Evolutionary conservation across 768 basidiomycete genomes (phyloP).

Genomic region (Multifurca ochricompacta): DNA sequence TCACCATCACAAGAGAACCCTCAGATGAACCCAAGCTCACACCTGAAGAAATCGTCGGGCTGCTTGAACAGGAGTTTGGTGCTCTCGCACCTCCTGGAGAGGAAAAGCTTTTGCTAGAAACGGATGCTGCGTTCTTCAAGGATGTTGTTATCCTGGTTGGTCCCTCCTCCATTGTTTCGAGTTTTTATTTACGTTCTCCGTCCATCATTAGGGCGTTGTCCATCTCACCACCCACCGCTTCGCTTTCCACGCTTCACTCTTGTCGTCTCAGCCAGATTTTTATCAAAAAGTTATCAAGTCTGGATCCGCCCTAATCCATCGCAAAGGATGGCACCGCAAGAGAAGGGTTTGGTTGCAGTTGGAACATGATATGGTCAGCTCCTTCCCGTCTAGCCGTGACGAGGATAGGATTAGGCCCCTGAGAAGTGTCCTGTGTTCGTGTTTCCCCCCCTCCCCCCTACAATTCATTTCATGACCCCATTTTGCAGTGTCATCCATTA

Average conservation of each 20-base stretch:
- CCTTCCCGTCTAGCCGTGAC: conserved; percentile 47
- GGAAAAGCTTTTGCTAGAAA: conserved; percentile 46
- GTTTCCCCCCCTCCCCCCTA: neutral
- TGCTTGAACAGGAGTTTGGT: conserved; percentile 54
- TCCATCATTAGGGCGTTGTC: conserved; percentile 39
- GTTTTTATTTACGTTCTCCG: conserved; percentile 1
- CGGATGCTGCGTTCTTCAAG: conserved; percentile 42
- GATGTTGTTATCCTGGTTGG: conserved; percentile 44
- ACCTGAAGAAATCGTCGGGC: conserved; percentile 39
- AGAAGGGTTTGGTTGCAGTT: conserved; percentile 56
- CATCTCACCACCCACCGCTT: conserved; percentile 61
- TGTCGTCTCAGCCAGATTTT: conserved; percentile 35
- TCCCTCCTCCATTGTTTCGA: conserved; percentile 11
- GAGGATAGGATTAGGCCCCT: conserved; percentile 48
- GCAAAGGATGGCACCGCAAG: conserved; percentile 38
- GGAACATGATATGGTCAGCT: conserved; percentile 50
- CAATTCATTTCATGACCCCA: neutral
- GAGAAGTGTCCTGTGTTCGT: conserved; percentile 44
- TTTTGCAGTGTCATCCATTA: conserved; percentile 41
- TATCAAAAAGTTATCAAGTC: conserved; percentile 36
- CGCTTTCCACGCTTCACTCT: conserved; percentile 56
- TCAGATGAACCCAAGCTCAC: conserved; percentile 32
- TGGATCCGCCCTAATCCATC: conserved; percentile 43
- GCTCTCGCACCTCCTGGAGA: conserved; percentile 36
- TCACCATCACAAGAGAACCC: conserved; percentile 13